phyloP scores from a whole-genome alignment of 495 filamentous ascomycete genomes.

The Aspergillus sclerotiicarbonarius region DNA sequence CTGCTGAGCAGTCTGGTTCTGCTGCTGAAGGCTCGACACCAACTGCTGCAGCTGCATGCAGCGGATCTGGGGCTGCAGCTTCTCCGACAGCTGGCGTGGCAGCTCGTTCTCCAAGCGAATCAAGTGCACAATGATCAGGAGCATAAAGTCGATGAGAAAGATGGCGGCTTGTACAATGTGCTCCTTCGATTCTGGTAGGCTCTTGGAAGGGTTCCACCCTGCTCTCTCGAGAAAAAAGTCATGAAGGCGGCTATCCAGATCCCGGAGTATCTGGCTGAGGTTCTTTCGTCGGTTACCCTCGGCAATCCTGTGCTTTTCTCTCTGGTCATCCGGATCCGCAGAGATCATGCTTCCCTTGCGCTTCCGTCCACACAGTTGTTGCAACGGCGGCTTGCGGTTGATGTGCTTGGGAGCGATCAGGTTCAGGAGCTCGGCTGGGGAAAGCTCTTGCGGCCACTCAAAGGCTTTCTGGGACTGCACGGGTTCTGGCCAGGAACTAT shows the following conservation, averaged over 20 bases:
- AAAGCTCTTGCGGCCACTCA: constrained; percentile 40
- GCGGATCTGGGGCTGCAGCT: constrained; percentile 42
- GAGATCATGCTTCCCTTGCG: constrained; percentile 41
- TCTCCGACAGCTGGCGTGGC: constrained; percentile 40
- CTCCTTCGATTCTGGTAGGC: constrained; percentile 46
- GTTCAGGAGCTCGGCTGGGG: constrained; percentile 34
- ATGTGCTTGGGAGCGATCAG: constrained; percentile 41
- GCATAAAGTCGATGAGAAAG: constrained; percentile 45
- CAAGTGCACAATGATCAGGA: constrained; percentile 39
- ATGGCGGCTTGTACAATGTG: constrained; percentile 48
- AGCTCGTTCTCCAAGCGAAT: constrained; percentile 41
- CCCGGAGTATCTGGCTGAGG: constrained; percentile 43
- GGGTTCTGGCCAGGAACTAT: constrained; percentile 43
- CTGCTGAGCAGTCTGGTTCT: constrained; percentile 38
- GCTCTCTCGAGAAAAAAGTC: constrained; percentile 46
- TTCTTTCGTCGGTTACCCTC: constrained; percentile 48
- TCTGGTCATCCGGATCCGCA: constrained; percentile 40
- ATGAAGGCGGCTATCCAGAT: constrained; percentile 41
- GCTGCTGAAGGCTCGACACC: constrained; percentile 38
- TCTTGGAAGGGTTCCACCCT: constrained; percentile 48
- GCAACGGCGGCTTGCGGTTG: constrained; percentile 45
- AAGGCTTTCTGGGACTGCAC: constrained; percentile 31
- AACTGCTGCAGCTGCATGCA: constrained; percentile 45
- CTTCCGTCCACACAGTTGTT: constrained; percentile 48
- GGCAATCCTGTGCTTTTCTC: constrained; percentile 48